Conservation (phyloP, 805 yeast species). For the Starmerella stigmatis region DNA sequence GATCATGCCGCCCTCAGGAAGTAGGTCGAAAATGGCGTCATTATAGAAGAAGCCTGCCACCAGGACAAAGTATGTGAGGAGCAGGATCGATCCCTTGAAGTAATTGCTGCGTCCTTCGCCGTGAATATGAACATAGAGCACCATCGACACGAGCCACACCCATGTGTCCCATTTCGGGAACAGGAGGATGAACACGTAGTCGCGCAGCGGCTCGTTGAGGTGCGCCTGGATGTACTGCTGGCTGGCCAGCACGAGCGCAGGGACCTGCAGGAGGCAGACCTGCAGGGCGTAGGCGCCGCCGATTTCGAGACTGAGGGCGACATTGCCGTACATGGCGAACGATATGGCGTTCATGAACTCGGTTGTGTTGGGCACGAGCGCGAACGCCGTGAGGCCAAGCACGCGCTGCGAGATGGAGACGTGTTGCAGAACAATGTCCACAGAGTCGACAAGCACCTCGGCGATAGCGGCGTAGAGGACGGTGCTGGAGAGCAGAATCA, state of each 20-base stretch:
- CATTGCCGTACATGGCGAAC: slow-evolving; percentile 91
- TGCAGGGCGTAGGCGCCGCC: slow-evolving; percentile 96
- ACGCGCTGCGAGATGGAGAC: slow-evolving; percentile 85
- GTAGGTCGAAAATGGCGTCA: slow-evolving; percentile 31
- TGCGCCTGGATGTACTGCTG: slow-evolving; percentile 30
- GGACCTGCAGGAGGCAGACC: slow-evolving; percentile 87
- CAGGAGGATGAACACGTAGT: slow-evolving; percentile 54
- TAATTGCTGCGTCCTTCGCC: slow-evolving; percentile 96
- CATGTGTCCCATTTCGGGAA: slow-evolving; percentile 95
- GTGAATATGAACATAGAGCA: slow-evolving; percentile 81
- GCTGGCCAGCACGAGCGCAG: slow-evolving; percentile 74
- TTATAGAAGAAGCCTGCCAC: slow-evolving; percentile 72
- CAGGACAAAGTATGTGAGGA: slow-evolving; percentile 65
- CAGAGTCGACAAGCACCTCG: slow-evolving; percentile 84
- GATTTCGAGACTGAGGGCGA: slow-evolving; percentile 93
- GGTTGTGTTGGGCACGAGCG: slow-evolving; percentile 92
- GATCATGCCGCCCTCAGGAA: slow-evolving; percentile 8
- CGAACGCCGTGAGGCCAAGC: slow-evolving; percentile 87
- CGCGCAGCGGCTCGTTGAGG: slow-evolving; percentile 24
- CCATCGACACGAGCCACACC: slow-evolving; percentile 74
- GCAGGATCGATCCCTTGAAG: slow-evolving; percentile 84
- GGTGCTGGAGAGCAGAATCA: slow-evolving; percentile 75
- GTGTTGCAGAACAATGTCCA: slow-evolving; percentile 68
- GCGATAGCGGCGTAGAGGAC: slow-evolving; percentile 85
- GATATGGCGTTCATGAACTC: slow-evolving; percentile 95